Evolutionary conservation across 2,329 filamentous ascomycete genomes (phyloP), one percentile per base, ranked within the genome.

Genomic region (Biscogniauxia marginata): DNA sequence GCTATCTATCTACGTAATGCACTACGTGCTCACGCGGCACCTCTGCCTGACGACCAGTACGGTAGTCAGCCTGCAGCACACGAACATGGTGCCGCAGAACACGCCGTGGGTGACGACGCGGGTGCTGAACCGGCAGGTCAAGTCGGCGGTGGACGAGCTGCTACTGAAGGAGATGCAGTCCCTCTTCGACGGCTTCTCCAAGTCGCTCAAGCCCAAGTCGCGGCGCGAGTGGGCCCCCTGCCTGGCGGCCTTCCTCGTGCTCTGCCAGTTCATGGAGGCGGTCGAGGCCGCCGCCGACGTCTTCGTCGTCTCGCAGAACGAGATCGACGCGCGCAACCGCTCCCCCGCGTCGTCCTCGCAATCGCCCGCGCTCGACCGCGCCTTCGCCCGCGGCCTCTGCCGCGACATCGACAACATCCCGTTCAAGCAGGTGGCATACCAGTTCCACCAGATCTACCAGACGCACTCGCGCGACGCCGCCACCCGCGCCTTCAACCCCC

Each of bases 361-460:
- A 21, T 63, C 68, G 22, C 71, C 74, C 6, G 67, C 66, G 64
- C 77, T 73, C 64, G 69, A 71, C 54, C 75, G 78, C 44, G 70
- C 69, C 6, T 73, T 76, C 25, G 80, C 79, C n/a, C 70, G 82
- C 46, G 70, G 71, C 6, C 70, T 79, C 24, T 81, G 78, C 70
- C 69, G 69, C 24, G 78, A 81, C 65, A 74, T 85, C 48, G 82
- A 85, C 65, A 82, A 83, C 61, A 73, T 84, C 73, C 82, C 82
- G 0, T 85, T 85, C 65, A 81, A 78, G 69, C 82, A 85, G 69
- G 84, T 85, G 63, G 80, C 79, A 3, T 83, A 81, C 60, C 81
- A 84, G 69, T 85, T 85, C 66, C 82, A 85, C 67, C 77, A 83
- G 64, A 75, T 83, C 54, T 85, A 83, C 63, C 81, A 84, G 72